Evolutionary conservation across 306 rosid species (phyloP).

Genomic region (Fragaria nilgerrensis): DNA sequence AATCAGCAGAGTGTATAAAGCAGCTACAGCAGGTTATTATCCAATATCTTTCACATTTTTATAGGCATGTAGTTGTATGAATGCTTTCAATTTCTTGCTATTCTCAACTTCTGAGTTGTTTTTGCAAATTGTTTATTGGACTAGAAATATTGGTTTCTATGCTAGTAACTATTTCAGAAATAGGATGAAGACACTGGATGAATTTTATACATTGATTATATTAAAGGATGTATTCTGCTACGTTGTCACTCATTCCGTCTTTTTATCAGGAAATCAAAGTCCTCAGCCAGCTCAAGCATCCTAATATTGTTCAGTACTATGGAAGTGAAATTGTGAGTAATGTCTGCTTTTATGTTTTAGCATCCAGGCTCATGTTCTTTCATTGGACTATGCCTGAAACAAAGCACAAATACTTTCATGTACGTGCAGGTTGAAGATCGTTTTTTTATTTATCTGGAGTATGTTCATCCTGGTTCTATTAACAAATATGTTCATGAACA

Average conservation of each 20-base stretch:
- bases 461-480: slow-evolving; percentile 93
- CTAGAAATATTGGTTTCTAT: background rate
- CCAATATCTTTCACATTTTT: background rate
- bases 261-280: slow-evolving; percentile 79
- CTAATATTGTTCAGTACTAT: slow-evolving; percentile 88
- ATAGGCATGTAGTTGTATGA: background rate
- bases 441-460: slow-evolving; percentile 87
- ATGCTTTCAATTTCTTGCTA: background rate
- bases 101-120: background rate
- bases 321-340: slow-evolving; percentile 90
- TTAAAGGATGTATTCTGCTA: slow-evolving; percentile 3
- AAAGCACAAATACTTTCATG: slow-evolving; percentile 18
- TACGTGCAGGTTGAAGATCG: slow-evolving; percentile 65
- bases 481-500: slow-evolving; percentile 90
- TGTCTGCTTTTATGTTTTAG: slow-evolving; percentile 23
- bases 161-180: background rate
- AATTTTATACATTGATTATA: background rate
- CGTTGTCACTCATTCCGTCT: slow-evolving; percentile 1
- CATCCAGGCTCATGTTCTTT: slow-evolving; percentile 18
- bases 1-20: slow-evolving; percentile 83
- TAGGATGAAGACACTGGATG: background rate
- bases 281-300: slow-evolving; percentile 87
- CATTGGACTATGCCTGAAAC: slow-evolving; percentile 6
- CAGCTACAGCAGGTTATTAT: slow-evolving; percentile 84
- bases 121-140: background rate